Evolutionary conservation across 1,284 basidiomycete genomes (phyloP).

Genomic region (Phellopilus nigrolimitatus): DNA sequence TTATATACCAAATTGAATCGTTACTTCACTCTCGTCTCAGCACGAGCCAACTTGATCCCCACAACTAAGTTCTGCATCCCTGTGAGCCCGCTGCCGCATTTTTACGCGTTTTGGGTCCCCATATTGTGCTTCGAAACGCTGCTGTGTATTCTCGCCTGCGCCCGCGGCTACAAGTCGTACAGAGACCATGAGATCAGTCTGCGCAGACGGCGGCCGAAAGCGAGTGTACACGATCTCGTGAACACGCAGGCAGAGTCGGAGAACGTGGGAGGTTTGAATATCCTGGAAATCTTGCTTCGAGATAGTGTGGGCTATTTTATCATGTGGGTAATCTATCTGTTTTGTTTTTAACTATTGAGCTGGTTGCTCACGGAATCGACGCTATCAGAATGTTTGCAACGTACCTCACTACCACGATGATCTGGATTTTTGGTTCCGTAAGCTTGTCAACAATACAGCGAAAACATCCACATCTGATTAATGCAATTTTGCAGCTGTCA

Average conservation of each 20-base stretch:
- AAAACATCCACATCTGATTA: not conserved
- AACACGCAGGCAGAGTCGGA: not conserved
- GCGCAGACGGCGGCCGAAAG: not conserved
- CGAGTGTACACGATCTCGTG: not conserved
- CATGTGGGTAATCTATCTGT: slow-evolving; percentile 34
- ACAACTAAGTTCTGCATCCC: slow-evolving; percentile 33
- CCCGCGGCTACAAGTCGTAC: slow-evolving; percentile 43
- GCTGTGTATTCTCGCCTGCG: slow-evolving; percentile 45
- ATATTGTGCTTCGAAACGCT: slow-evolving; percentile 49
- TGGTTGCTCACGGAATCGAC: not conserved
- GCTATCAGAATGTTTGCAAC: slow-evolving; percentile 46
- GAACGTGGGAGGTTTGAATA: not conserved
- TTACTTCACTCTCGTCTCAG: slow-evolving; percentile 25
- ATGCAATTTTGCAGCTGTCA: slow-evolving; percentile 23
- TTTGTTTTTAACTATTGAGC: not conserved
- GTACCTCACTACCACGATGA: slow-evolving; percentile 47
- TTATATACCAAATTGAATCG: slow-evolving; percentile 22
- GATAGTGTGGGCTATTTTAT: slow-evolving; percentile 55
- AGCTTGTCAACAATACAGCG: slow-evolving; percentile 23
- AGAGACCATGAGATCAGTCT: slow-evolving; percentile 8
- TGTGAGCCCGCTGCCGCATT: slow-evolving; percentile 33
- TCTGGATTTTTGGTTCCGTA: slow-evolving; percentile 46
- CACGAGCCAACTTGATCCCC: slow-evolving; percentile 10
- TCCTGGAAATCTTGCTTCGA: slow-evolving; percentile 46
- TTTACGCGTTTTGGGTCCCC: slow-evolving; percentile 57